phyloP scores from a whole-genome alignment of 768 basidiomycete species.

The Russula olivacea region DNA sequence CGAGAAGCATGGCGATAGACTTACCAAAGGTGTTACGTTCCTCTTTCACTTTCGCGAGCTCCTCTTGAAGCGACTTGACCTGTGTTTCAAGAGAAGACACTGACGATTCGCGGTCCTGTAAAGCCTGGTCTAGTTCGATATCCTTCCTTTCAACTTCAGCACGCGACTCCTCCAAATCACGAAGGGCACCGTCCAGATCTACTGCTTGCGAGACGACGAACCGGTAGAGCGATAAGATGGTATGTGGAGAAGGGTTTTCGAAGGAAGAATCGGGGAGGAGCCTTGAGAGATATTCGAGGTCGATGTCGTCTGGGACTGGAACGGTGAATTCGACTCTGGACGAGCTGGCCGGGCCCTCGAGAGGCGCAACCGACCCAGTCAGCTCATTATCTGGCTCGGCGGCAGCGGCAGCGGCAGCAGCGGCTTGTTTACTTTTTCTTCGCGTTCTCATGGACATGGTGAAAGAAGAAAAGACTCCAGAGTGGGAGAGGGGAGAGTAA shows the following conservation, averaged over 20 bases:
- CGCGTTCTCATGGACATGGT: no score
- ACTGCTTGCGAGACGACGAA: constrained; percentile 51
- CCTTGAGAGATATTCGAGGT: constrained; percentile 50
- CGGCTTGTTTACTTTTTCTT: no score
- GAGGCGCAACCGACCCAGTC: no score
- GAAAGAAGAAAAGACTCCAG: no score
- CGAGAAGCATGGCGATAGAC: constrained; percentile 26
- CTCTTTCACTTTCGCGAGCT: constrained; percentile 49
- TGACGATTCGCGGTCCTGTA: constrained; percentile 68
- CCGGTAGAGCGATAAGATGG: constrained; percentile 57
- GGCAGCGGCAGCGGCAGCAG: no score
- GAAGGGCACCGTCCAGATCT: constrained; percentile 49
- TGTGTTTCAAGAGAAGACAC: constrained; percentile 51
- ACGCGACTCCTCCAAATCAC: constrained; percentile 64
- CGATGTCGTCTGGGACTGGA: constrained; percentile 60
- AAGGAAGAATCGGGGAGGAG: constrained; percentile 59
- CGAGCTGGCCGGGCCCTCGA: no score
- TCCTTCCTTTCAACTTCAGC: constrained; percentile 69
- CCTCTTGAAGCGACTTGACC: constrained; percentile 47
- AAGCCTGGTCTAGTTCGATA: constrained; percentile 76
- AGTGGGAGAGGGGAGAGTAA: no score
- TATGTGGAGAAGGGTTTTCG: constrained; percentile 50
- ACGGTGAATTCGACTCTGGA: constrained; percentile 30
- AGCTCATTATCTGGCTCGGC: no score
- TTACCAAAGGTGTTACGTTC: constrained; percentile 65